These are phyloP conservation scores for Salvia miltiorrhiza DNA, from an alignment of 257 asterid genomes.

Conservation along the genomic window DNA sequence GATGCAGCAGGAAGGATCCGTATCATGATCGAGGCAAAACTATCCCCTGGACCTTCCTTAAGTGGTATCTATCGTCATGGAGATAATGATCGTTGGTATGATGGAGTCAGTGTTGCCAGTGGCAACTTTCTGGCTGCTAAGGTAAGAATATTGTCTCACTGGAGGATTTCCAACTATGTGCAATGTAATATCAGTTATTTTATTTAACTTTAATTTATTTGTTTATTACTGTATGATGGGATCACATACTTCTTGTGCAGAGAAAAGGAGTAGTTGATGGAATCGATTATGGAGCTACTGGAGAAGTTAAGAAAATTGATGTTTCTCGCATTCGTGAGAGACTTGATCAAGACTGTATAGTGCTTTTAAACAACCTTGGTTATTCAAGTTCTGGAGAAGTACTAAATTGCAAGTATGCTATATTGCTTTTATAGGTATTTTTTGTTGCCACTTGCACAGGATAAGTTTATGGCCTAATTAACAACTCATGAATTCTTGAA, in stretches of 20 bases:
- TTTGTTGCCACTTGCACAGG: conserved; percentile 36
- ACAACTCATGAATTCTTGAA: not conserved
- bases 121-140: conserved; percentile 86
- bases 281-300: conserved; percentile 76
- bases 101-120: conserved; percentile 76
- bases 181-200: not conserved
- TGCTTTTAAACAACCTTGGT: conserved; percentile 76
- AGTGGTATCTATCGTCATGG: conserved; percentile 76
- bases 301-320: conserved; percentile 93
- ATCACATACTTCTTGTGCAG: conserved; percentile 36
- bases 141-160: conserved; percentile 37
- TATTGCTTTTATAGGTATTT: conserved; percentile 50
- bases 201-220: not conserved
- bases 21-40: conserved; percentile 67
- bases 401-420: conserved; percentile 92
- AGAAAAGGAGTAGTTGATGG: conserved; percentile 95
- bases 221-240: too few relatives aligned
- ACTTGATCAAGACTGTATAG: conserved; percentile 73
- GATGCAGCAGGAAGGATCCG: conserved; percentile 78
- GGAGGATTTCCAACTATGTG: not conserved
- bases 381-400: conserved; percentile 97
- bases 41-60: conserved; percentile 90
- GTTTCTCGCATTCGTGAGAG: conserved; percentile 79
- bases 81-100: conserved; percentile 63
- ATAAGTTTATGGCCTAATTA: conserved; percentile 5